Conservation (phyloP, 139 green algal species). For the Auxenochlorella pyrenoidosa region DNA sequence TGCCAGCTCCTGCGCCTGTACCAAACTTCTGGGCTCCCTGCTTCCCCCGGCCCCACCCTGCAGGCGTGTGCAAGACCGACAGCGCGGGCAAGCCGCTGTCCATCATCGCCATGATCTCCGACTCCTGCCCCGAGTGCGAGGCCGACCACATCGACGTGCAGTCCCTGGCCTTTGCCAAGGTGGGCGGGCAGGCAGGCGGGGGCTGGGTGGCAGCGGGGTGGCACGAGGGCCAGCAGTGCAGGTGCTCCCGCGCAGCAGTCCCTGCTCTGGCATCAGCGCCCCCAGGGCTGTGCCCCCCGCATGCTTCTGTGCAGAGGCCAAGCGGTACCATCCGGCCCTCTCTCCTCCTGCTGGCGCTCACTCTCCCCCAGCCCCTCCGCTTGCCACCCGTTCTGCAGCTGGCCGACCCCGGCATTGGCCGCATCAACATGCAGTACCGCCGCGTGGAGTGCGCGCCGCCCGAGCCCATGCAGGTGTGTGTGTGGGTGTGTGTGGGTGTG, state of each 20-base stretch:
- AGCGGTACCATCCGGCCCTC: too few species aligned
- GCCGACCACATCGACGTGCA: constrained; percentile 63
- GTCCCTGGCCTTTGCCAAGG: constrained; percentile 57
- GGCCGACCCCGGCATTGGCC: constrained; percentile 35
- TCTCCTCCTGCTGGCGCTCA: not conserved
- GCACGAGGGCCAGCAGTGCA: too few species aligned
- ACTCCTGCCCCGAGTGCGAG: constrained; percentile 61
- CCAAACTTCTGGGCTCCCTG: too few species aligned
- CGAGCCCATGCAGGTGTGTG: constrained; percentile 31
- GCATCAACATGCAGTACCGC: constrained; percentile 42
- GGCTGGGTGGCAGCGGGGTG: too few species aligned
- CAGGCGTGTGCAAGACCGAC: constrained; percentile 42
- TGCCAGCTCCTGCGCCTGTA: too few species aligned
- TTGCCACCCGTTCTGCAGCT: not conserved
- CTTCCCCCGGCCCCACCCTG: not conserved
- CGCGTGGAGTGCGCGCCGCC: constrained; percentile 53
- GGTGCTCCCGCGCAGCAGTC: too few species aligned
- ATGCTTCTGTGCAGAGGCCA: too few species aligned
- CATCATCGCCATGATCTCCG: constrained; percentile 52
- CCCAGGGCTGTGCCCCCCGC: too few species aligned
- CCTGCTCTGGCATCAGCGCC: too few species aligned
- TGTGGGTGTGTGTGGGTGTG: not conserved
- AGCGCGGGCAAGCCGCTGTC: constrained; percentile 22
- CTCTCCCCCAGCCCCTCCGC: not conserved
- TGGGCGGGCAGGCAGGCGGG: not conserved